A percentile compares a stretch with the other conserved stretches of the same genome.
These are phyloP conservation scores for Monilinia vaccinii-corymbosi DNA, from an alignment of 2,329 filamentous ascomycete genomes.

Conservation along the genomic window DNA sequence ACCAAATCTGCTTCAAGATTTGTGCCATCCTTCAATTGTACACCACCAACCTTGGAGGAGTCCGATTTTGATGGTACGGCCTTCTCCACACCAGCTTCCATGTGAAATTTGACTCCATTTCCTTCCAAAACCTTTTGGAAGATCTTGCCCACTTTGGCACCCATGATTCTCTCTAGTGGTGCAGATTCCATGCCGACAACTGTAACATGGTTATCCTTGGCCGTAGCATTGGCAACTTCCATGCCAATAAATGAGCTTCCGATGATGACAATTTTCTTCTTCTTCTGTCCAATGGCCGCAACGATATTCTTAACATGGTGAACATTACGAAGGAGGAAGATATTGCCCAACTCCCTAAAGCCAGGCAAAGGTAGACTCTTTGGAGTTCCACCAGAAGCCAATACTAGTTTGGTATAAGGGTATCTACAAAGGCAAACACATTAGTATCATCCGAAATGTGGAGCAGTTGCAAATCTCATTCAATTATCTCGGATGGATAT, in stretches of 20 bases:
- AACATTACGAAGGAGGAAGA: conserved; percentile 76
- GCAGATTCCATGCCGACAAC: conserved; percentile 82
- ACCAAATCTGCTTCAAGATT: conserved; percentile 79
- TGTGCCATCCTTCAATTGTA: conserved; percentile 80
- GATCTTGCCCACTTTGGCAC: conserved; percentile 68
- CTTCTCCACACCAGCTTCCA: conserved; percentile 73
- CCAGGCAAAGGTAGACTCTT: conserved; percentile 69
- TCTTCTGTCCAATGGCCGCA: conserved; percentile 67
- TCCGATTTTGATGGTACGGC: conserved; percentile 63
- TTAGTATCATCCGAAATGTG: not conserved
- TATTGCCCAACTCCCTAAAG: conserved; percentile 77
- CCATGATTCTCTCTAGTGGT: conserved; percentile 81
- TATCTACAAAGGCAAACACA: conserved; percentile 27
- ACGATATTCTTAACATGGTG: conserved; percentile 71
- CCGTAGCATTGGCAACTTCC: conserved; percentile 82
- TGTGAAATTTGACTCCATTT: conserved; percentile 80
- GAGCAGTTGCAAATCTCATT: not conserved
- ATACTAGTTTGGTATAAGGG: conserved; percentile 77
- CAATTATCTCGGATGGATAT: not conserved
- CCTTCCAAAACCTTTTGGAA: conserved; percentile 74
- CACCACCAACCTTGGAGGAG: conserved; percentile 64
- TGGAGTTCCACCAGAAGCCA: conserved; percentile 79
- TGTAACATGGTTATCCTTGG: conserved; percentile 72
- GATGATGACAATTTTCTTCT: conserved; percentile 86
- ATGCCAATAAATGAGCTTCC: conserved; percentile 97